Evolutionary conservation across 441 rosid genomes (phyloP).

Genomic region (Pelargonium myrrhifolium): DNA sequence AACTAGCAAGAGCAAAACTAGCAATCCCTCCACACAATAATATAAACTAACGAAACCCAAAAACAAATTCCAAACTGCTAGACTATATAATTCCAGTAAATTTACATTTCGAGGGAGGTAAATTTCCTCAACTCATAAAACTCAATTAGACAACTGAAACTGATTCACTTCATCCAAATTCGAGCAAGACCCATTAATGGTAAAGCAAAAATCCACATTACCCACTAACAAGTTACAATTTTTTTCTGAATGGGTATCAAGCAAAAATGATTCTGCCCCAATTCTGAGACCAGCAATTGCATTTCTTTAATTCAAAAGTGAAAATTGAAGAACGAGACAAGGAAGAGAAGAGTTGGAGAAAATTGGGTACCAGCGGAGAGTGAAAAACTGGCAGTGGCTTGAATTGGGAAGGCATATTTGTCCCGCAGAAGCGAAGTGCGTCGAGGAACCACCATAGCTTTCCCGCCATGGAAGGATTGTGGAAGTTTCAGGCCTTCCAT

Average conservation of each 20-base stretch:
- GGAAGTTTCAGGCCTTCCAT: conserved; percentile 44
- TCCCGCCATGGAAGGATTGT: conserved; percentile 33
- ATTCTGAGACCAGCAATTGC: neutral
- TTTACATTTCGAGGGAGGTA: neutral
- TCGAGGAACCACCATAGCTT: conserved; percentile 23
- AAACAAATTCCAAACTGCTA: neutral
- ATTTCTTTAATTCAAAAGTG: neutral
- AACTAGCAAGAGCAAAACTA: neutral
- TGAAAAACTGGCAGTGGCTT: conserved; percentile 13
- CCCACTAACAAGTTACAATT: neutral
- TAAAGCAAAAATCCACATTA: neutral
- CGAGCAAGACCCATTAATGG: neutral
- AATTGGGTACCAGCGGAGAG: conserved; percentile 25
- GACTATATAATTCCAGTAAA: neutral
- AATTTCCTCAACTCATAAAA: neutral
- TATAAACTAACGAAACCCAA: neutral
- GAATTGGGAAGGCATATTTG: conserved; percentile 20
- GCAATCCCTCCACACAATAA: neutral
- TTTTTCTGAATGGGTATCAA: neutral
- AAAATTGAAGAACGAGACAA: neutral
- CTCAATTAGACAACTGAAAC: neutral
- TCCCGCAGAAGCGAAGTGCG: conserved; percentile 22
- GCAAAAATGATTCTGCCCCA: neutral
- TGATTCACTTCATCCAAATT: neutral
- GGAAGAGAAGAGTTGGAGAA: neutral